Percentiles rank a stretch among this genome's conserved stretches.
Evolutionary conservation across 1,284 basidiomycete genomes (phyloP).

Genomic region (Pseudomicrostroma phylloplanum): DNA sequence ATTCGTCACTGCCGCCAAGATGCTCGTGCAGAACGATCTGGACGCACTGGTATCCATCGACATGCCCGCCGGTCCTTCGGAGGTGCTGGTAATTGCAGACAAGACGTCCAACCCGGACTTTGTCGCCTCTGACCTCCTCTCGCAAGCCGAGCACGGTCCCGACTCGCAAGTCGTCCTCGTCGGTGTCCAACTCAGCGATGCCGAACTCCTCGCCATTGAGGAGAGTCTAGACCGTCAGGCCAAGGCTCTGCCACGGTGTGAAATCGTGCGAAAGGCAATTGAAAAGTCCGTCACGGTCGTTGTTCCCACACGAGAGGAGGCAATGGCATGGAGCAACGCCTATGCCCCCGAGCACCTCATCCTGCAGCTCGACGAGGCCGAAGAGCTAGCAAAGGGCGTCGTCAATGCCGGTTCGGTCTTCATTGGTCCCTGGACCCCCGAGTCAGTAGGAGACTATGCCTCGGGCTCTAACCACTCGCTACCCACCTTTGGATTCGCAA

Average conservation of each 20-base stretch:
- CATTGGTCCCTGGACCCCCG: slow-evolving; percentile 65
- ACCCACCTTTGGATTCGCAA: slow-evolving; percentile 68
- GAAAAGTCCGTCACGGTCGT: slow-evolving; percentile 84
- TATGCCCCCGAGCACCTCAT: slow-evolving; percentile 71
- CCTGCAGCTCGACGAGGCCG: slow-evolving; percentile 32
- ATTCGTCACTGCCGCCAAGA: slow-evolving; percentile 99
- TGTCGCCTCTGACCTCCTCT: slow-evolving; percentile 91
- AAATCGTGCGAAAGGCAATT: slow-evolving; percentile 84
- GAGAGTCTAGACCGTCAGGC: slow-evolving; percentile 82
- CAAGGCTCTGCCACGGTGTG: slow-evolving; percentile 73
- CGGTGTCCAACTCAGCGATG: slow-evolving; percentile 64
- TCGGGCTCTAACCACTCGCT: slow-evolving; percentile 95
- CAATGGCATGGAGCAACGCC: slow-evolving; percentile 83
- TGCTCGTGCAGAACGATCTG: slow-evolving; percentile 98
- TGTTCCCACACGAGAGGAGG: slow-evolving; percentile 64
- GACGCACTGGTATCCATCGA: slow-evolving; percentile 93
- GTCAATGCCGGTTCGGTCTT: slow-evolving; percentile 77
- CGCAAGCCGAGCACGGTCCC: slow-evolving; percentile 91
- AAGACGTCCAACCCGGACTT: slow-evolving; percentile 76
- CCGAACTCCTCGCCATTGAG: slow-evolving; percentile 69
- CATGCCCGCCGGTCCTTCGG: slow-evolving; percentile 94
- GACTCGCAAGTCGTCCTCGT: slow-evolving; percentile 97
- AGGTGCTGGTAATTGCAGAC: slow-evolving; percentile 66
- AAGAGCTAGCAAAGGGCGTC: slow-evolving; percentile 37
- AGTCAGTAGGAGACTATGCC: slow-evolving; percentile 97